Evolutionary conservation across 148 eudicot species (phyloP).

Genomic region (Suaeda aralocaspica): DNA sequence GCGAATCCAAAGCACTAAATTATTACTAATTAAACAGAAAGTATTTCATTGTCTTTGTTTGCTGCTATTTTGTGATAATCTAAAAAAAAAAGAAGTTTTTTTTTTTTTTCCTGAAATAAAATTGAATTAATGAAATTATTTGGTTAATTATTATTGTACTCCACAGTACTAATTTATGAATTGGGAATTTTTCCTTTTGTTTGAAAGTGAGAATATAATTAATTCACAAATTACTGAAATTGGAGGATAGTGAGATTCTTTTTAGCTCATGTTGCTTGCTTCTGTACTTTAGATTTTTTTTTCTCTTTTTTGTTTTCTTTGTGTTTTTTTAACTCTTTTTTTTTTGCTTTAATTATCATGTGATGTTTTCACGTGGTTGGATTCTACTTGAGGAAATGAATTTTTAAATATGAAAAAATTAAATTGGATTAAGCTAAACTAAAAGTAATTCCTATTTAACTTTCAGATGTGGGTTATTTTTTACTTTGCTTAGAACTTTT

Average conservation of each 20-base stretch:
- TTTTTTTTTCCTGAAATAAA: neutral
- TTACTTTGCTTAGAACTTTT: constrained; percentile 9
- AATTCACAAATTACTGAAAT: neutral
- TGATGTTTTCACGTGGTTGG: constrained; percentile 41
- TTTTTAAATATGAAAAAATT: neutral
- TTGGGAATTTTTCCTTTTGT: constrained; percentile 14
- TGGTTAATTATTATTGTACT: neutral
- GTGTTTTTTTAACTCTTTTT: neutral
- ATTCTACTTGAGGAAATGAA: constrained; percentile 16
- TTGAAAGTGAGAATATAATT: neutral
- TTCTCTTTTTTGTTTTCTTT: constrained; percentile 7
- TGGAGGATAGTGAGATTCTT: constrained; percentile 24
- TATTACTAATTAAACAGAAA: constrained; percentile 7
- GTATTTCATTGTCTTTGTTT: constrained; percentile 14
- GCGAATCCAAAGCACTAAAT: constrained; percentile 17
- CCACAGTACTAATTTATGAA: neutral
- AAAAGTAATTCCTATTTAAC: constrained; percentile 10
- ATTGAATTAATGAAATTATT: neutral
- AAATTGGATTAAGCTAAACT: neutral
- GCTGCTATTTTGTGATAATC: constrained; percentile 13
- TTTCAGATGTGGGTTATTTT: constrained; percentile 7
- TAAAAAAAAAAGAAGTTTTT: neutral
- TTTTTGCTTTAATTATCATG: constrained; percentile 18
- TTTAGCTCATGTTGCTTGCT: constrained; percentile 21
- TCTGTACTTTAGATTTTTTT: constrained; percentile 9